Evolutionary conservation across 2,329 filamentous ascomycete species (phyloP).

Genomic region (Fusarium sp.): DNA sequence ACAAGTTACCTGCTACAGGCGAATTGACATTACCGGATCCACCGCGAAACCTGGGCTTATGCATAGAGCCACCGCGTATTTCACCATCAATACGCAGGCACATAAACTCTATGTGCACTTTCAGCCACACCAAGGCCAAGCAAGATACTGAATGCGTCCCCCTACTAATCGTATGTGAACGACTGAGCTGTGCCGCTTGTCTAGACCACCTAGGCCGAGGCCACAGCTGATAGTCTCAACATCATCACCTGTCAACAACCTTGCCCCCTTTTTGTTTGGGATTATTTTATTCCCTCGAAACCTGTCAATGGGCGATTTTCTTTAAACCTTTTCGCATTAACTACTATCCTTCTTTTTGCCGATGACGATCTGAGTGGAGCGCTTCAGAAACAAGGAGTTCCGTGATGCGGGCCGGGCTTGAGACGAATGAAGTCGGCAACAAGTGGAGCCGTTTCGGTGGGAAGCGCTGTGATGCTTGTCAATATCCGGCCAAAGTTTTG

Average conservation of each 20-base stretch:
- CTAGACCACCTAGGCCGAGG: slow-evolving; percentile 17
- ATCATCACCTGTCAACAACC: slow-evolving; percentile 8
- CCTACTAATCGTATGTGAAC: neutral
- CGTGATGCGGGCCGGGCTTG: slow-evolving; percentile 20
- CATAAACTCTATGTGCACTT: slow-evolving; percentile 1
- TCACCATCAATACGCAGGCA: slow-evolving; percentile 3
- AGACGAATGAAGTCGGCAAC: slow-evolving; percentile 33
- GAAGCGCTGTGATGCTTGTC: slow-evolving; percentile 16
- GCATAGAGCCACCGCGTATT: neutral
- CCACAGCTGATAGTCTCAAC: slow-evolving; percentile 8
- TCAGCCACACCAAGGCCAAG: slow-evolving; percentile 27
- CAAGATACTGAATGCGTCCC: slow-evolving; percentile 10
- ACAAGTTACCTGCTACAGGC: neutral
- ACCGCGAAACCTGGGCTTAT: slow-evolving; percentile 4
- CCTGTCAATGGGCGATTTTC: neutral
- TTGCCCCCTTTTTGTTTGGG: neutral
- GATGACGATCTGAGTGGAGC: slow-evolving; percentile 19
- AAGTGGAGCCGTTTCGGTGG: slow-evolving; percentile 28
- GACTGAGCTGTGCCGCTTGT: slow-evolving; percentile 30
- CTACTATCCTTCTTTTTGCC: neutral
- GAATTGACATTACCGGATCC: neutral
- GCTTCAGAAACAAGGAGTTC: slow-evolving; percentile 20
- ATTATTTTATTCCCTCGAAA: neutral
- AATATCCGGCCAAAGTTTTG: slow-evolving; percentile 3
- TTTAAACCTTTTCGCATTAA: neutral